Evolutionary conservation across 2,329 filamentous ascomycete genomes (phyloP).

Genomic region (Elsinoe ampelina): DNA sequence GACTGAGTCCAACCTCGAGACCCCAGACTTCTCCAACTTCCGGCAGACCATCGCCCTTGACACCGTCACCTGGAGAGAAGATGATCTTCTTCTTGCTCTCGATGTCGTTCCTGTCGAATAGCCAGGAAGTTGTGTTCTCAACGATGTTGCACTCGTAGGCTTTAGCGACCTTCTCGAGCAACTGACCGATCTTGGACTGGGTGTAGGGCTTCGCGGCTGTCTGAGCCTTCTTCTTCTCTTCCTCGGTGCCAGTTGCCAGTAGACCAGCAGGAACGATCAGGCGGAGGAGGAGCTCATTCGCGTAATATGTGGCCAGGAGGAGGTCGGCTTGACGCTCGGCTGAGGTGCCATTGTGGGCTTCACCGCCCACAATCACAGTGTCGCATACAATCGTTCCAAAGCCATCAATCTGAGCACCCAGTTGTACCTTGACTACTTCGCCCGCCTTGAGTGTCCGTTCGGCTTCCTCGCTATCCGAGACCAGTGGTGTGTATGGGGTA

Average conservation of each 20-base stretch:
- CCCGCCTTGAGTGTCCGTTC: slow-evolving; percentile 67
- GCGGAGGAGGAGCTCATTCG: slow-evolving; percentile 87
- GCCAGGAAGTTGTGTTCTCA: slow-evolving; percentile 96
- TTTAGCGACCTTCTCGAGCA: slow-evolving; percentile 88
- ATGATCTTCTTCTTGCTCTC: slow-evolving; percentile 99
- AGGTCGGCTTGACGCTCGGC: slow-evolving; percentile 77
- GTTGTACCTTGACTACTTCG: slow-evolving; percentile 92
- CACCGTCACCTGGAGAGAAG: slow-evolving; percentile 71
- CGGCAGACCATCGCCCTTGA: slow-evolving; percentile 81
- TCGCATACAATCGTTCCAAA: slow-evolving; percentile 95
- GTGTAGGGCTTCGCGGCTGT: slow-evolving; percentile 71
- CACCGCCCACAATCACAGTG: slow-evolving; percentile 65
- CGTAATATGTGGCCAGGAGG: slow-evolving; percentile 82
- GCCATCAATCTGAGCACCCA: slow-evolving; percentile 97
- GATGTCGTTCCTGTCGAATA: slow-evolving; percentile 94
- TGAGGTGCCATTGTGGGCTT: slow-evolving; percentile 45
- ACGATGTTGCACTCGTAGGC: slow-evolving; percentile 85
- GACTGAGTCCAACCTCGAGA: slow-evolving; percentile 86
- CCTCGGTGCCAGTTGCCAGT: slow-evolving; percentile 71
- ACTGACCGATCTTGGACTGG: slow-evolving; percentile 74
- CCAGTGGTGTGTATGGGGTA: slow-evolving; percentile 91
- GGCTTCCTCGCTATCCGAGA: slow-evolving; percentile 78
- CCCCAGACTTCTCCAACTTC: slow-evolving; percentile 95
- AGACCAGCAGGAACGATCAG: slow-evolving; percentile 87
- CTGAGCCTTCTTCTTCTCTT: slow-evolving; percentile 85